Conservation (phyloP, 2,329 filamentous ascomycete species). For the Gnomoniopsis sp. region DNA sequence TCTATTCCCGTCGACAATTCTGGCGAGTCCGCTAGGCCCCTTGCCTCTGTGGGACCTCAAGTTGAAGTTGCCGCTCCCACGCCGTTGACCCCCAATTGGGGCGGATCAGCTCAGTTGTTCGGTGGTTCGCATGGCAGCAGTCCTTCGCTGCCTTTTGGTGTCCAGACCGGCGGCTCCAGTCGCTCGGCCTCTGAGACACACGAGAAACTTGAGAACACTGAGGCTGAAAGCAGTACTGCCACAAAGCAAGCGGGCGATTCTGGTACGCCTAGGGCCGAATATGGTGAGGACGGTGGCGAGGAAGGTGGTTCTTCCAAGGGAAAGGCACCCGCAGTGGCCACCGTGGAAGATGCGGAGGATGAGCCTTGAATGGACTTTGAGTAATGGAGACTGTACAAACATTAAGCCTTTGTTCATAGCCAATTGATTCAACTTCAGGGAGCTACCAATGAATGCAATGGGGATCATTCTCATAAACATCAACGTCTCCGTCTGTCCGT, state of each 20-base stretch:
- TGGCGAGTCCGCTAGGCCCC: not conserved
- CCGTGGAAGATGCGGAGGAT: constrained; percentile 16
- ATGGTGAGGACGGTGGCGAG: constrained; percentile 19
- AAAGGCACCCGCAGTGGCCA: constrained; percentile 13
- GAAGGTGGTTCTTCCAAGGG: constrained; percentile 27
- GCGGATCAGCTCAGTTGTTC: constrained; percentile 47
- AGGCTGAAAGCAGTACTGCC: not conserved
- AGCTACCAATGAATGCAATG: constrained; percentile 10
- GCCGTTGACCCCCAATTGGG: constrained; percentile 49
- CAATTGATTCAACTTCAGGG: not conserved
- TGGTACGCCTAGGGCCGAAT: constrained; percentile 7
- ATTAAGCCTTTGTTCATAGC: constrained; percentile 1
- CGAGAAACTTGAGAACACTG: constrained; percentile 6
- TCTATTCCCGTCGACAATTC: not conserved
- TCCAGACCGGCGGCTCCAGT: constrained; percentile 19
- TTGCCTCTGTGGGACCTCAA: constrained; percentile 23
- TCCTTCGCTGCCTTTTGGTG: constrained; percentile 17
- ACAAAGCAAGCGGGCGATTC: not conserved
- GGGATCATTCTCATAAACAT: not conserved
- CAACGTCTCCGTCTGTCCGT: not conserved
- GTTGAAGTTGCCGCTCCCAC: constrained; percentile 43
- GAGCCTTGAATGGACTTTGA: not conserved
- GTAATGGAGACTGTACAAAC: not conserved
- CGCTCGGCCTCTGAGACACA: constrained; percentile 16
- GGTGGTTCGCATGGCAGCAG: constrained; percentile 26